Evolutionary conservation across 2,329 filamentous ascomycete species (phyloP).

Genomic region (Metarhizium brunneum): DNA sequence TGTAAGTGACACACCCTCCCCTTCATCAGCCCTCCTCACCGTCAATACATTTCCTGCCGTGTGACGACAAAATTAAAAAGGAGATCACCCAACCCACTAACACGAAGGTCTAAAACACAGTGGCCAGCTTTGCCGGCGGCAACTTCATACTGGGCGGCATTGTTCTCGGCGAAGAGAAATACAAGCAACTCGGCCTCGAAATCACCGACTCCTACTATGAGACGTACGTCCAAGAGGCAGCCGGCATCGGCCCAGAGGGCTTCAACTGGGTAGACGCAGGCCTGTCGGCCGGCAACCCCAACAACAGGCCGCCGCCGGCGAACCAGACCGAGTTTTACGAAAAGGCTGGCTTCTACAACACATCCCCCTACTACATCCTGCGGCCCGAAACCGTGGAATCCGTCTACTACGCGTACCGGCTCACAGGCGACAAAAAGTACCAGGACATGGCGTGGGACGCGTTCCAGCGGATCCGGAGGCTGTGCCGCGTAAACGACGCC

Average conservation of each 20-base stretch:
- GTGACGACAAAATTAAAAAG: too few relatives aligned
- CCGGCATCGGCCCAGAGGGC: constrained; percentile 67
- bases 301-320: constrained; percentile 32
- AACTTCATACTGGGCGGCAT: constrained; percentile 78
- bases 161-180: constrained; percentile 54
- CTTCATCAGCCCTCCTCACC: too few relatives aligned
- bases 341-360: constrained; percentile 63
- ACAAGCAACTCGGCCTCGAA: constrained; percentile 63
- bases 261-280: constrained; percentile 51
- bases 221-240: constrained; percentile 60
- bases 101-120: constrained; percentile 27
- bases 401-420: constrained; percentile 78
- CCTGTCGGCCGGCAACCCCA: constrained; percentile 22
- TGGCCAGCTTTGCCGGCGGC: constrained; percentile 77
- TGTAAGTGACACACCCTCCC: constrained; percentile 24
- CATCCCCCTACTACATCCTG: constrained; percentile 51
- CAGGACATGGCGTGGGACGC: constrained; percentile 79
- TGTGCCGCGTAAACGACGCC: constrained; percentile 54
- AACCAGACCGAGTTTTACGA: constrained; percentile 51
- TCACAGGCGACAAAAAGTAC: constrained; percentile 66
- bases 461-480: constrained; percentile 58
- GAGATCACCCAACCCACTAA: constrained; percentile 12
- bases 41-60: background rate
- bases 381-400: constrained; percentile 77
- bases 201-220: constrained; percentile 65